Evolutionary conservation across 2,329 filamentous ascomycete species (phyloP), one percentile per base, ranked within the genome.

Genomic region (Fusarium tricinctum): DNA sequence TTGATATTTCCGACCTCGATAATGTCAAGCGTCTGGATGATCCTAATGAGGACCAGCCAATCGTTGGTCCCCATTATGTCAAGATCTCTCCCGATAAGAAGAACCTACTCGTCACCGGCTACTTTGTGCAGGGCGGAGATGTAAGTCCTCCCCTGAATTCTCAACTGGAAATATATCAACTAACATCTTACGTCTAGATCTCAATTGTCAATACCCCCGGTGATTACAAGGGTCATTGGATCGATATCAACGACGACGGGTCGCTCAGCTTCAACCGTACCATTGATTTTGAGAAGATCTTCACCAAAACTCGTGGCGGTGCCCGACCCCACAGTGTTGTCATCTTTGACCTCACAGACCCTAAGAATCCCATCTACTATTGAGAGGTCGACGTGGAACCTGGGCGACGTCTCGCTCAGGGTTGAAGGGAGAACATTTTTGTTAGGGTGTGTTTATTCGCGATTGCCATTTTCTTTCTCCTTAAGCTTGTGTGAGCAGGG

Each of bases 1-100:
- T 58, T 0, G 39, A 58, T 5, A 58, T 58, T 72, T 85, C 82
- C 6, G 86, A 90, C 70, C 79, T 89, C n/a, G 78, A 80, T 72
- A 85, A 89, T 69, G 80, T 85, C 71, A 88, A 86, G 78, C 85
- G 88, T 13, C 85, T 90, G 22, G 88, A 90, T 65, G 79, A 90
- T 70, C 87, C 87, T 0, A 75, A 88, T 57, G 84, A 86, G 75
- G 76, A 80, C 30, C 88, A 90, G 75, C 86, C 86, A 20, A 87
- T 85, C 60, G 81, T 89, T 52, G 86, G 87, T 1, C 87, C 87
- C 0, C 88, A 90, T 79, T 90, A 89, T 70, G 79, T 90, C 78
- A 90, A 89, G 80, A 81, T 90, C 61, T 85, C 85, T 6, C 87
- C 88, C 0, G 88, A 89, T 67, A 86, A 89, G 81, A 88, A 88